These are phyloP conservation scores for Earliella scabrosa DNA, from an alignment of 1,284 basidiomycete species.

Conservation along the genomic window DNA sequence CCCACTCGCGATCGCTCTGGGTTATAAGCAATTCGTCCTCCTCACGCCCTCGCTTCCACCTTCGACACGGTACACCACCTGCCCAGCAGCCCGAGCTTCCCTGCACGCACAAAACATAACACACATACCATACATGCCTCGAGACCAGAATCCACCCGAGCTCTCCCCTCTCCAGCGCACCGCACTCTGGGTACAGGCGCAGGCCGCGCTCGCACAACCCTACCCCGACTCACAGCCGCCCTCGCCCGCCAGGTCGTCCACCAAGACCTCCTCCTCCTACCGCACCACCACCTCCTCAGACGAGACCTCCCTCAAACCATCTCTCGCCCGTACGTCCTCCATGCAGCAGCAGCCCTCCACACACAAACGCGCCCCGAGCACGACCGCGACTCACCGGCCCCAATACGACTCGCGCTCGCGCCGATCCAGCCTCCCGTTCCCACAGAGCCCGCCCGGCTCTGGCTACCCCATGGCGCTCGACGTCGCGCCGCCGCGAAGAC, in stretches of 20 bases:
- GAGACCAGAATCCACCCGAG: conserved; percentile 15
- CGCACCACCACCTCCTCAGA: conserved; percentile 28
- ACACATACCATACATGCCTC: conserved; percentile 13
- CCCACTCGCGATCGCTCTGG: background rate
- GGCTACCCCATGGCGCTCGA: conserved; percentile 30
- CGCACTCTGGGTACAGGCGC: conserved; percentile 26
- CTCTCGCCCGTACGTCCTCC: conserved; percentile 8
- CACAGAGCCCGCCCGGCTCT: conserved; percentile 32
- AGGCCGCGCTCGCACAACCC: conserved; percentile 17
- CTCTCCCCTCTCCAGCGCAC: conserved; percentile 24
- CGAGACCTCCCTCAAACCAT: conserved; percentile 14
- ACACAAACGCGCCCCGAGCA: conserved; percentile 5
- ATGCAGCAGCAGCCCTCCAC: conserved; percentile 6
- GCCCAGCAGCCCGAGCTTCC: background rate
- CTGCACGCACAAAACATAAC: background rate
- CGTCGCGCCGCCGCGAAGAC: conserved; percentile 22
- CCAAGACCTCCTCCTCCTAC: conserved; percentile 20
- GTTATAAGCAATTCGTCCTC: conserved; percentile 5
- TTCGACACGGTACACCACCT: background rate
- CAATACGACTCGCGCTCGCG: conserved; percentile 8
- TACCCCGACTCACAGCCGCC: conserved; percentile 15
- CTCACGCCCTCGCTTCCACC: background rate
- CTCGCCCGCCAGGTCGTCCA: conserved; percentile 19
- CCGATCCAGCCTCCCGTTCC: conserved; percentile 27
- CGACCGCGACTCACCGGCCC: conserved; percentile 7